Evolutionary conservation across 2,329 filamentous ascomycete species (phyloP).

Genomic region (Fusarium circinatum): DNA sequence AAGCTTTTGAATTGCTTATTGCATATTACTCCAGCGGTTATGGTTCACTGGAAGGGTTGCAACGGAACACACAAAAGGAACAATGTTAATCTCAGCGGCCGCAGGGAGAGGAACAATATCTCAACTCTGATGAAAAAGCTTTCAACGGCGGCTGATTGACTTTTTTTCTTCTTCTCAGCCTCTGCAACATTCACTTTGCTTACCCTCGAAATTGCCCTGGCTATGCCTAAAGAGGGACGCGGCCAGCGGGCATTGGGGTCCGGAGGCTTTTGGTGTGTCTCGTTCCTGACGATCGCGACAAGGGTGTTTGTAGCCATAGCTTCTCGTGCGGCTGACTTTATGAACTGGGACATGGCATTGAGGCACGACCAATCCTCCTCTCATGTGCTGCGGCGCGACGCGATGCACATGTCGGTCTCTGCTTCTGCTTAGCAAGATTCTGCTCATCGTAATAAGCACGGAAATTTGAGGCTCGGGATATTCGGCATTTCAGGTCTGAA

Average conservation of each 20-base stretch:
- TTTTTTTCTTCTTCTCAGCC: slow-evolving; percentile 6
- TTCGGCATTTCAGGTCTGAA: slow-evolving; percentile 6
- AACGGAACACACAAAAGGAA: not conserved
- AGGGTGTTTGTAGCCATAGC: slow-evolving; percentile 22
- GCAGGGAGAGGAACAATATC: slow-evolving; percentile 12
- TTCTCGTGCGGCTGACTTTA: slow-evolving; percentile 21
- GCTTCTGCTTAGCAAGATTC: slow-evolving; percentile 13
- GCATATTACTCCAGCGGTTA: slow-evolving; percentile 2
- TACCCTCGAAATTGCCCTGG: not conserved
- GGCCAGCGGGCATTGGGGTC: slow-evolving; percentile 11
- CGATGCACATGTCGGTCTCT: slow-evolving; percentile 22
- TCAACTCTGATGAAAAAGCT: not conserved
- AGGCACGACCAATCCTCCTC: not conserved
- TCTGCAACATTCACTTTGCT: not conserved
- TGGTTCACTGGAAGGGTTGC: slow-evolving; percentile 19
- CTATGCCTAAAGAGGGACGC: slow-evolving; percentile 28
- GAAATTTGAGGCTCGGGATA: not conserved
- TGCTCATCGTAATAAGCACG: not conserved
- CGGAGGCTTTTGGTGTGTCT: slow-evolving; percentile 32
- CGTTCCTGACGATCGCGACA: slow-evolving; percentile 45
- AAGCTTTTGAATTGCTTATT: slow-evolving; percentile 4
- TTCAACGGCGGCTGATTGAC: slow-evolving; percentile 8
- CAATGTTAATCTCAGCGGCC: not conserved
- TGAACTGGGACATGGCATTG: slow-evolving; percentile 6
- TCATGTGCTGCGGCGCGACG: not conserved